Base-by-base conservation (phyloP, 352 stramenopile species). In the Phytophthora tentaculata region DNA sequence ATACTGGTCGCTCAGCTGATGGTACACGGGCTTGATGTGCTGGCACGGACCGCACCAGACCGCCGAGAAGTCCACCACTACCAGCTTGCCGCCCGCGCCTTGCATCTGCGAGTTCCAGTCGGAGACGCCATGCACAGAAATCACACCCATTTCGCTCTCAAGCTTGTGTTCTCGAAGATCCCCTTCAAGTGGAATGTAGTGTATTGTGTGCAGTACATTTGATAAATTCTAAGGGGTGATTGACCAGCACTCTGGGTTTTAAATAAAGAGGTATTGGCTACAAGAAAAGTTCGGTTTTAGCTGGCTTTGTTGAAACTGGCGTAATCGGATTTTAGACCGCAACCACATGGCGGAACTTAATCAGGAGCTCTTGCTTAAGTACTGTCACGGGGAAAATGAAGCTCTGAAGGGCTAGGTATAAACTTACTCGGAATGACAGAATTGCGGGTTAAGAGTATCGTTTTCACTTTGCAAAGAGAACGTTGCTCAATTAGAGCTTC, bases 1-100 rank as follows among this genome's bases (percentile, higher is more conserved):
- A 72, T 94, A 96, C 69, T 95, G 82, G 43, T 72, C 67, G 45
- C 88, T 92, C 41, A 92, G 84, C 64, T 92, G 83, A 53, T 94
- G 76, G 73, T 91, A 94, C 28, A 88, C 76, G 9, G 88, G 88
- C 72, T 96, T 96, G 67, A 96, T 96, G 53, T 91, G 81, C 80
- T 96, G 83, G 69, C 88, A 96, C 28, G 88, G 88, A 4, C 88
- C 88, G 69, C 73, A 96, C 88, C 88, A 96, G 16, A 85, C 88
- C 39, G 88, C 88, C 3, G 86, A 95, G 56, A 96, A 96, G 72
- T 96, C 86, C 20, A 91, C 88, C 9, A 96, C 86, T n/a, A 96
- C 87, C n/a, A 96, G 79, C 68, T 96, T 95, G n/a, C 83, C 86
- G 26, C 86, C 81, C 17, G 88, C 88, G 41, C 69, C 72, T 54